Percentiles rank a stretch among this genome's conserved stretches.
Evolutionary conservation across 2,329 filamentous ascomycete genomes (phyloP).

Genomic region (Calonectria montana): DNA sequence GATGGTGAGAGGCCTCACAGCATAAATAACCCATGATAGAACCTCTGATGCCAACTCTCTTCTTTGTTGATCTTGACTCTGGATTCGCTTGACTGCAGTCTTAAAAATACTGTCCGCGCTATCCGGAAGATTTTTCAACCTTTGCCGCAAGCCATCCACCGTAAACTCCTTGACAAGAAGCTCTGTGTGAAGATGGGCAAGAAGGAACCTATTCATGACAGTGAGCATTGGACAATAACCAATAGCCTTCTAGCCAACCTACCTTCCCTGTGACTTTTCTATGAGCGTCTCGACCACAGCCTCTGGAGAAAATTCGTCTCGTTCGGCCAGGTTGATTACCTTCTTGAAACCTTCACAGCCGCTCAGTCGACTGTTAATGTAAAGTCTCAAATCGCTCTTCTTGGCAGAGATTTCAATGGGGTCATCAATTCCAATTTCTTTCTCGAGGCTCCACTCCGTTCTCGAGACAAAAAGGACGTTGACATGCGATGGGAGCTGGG

Average conservation of each 20-base stretch:
- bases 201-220: not conserved
- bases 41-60: not conserved
- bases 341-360: not conserved
- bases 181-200: constrained; percentile 9
- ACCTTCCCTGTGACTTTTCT: not conserved
- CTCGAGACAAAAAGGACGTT: not conserved
- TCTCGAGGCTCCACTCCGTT: not conserved
- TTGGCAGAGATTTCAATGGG: not conserved
- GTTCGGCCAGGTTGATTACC: not conserved
- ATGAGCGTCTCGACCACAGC: not conserved
- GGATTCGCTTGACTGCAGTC: not conserved
- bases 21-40: not conserved
- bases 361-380: not conserved
- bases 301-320: not conserved
- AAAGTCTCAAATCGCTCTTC: not conserved
- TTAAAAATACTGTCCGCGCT: not conserved
- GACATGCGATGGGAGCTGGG: not conserved
- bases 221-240: too few relatives aligned
- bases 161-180: not conserved
- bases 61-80: not conserved
- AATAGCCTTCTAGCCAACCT: not conserved
- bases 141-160: not conserved
- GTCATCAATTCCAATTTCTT: not conserved
- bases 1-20: not conserved
- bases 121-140: not conserved